Base-by-base conservation (phyloP, 768 basidiomycete genomes). In the Suillus tomentosus region DNA sequence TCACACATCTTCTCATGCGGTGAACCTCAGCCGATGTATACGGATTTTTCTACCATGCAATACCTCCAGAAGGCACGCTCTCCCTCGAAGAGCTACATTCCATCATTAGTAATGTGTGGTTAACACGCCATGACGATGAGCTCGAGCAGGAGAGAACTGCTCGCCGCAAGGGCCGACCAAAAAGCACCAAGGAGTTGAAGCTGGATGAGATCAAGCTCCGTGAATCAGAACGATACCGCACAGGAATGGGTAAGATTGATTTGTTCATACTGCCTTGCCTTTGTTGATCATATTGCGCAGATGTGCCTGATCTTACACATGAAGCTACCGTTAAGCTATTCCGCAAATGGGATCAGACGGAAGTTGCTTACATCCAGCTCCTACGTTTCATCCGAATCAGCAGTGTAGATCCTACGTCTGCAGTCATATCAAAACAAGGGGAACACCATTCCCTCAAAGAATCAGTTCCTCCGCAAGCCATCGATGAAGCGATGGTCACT, bases 241-340 rank as follows among this genome's bases (percentile, higher is more conserved):
- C 92, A 2, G 93, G 93, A 8, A 81, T 95, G 72, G 93, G 92
- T 92, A 71, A 66, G 88, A 56, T 58, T 37, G 43, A 45, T 36
- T 31, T 45, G 34, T 53, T 54, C 31, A 50, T 69, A 8, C 61
- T 61, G 45, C 39, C 9, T 42, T 7, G 37, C 45, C 36, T 56
- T 36, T 39, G 58, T 61, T 60, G 50, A 50, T 64, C 56, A 62
- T 42, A 61, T 42, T 47, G 63, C 55, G 56, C 72, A 94, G 93
- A 95, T 79, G 81, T 94, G 40, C 84, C 87, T 8, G 93, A 95
- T 75, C 81, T 95, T 34, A 94, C 91, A 0, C 86, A 94, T 67
- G 74, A 79, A n/a, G 73, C 80, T 11, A 94, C 85, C 17, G 88
- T 91, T 45, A 82, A 83, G 36, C 78, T 94, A 4, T 92, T 93